Evolutionary conservation across 208 protist genomes (phyloP).

Genomic region (Leishmania aethiopica): DNA sequence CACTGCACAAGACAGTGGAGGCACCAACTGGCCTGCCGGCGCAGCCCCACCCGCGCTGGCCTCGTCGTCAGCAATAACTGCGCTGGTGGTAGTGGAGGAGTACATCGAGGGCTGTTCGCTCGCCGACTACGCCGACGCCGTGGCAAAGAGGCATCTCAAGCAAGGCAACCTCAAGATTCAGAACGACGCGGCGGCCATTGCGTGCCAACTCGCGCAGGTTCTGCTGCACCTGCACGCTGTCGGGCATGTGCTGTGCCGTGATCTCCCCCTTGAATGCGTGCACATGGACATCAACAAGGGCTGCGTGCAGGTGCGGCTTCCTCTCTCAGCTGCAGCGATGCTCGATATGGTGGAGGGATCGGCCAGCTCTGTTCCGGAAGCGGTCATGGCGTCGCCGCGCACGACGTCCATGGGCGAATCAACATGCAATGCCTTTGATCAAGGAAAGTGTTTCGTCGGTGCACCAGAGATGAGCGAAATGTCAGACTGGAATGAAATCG

Average conservation of each 20-base stretch:
- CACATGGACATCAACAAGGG: constrained; percentile 18
- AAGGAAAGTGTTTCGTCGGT: not conserved
- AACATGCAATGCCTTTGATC: no score
- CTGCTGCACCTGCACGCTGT: constrained; percentile 20
- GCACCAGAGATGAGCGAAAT: constrained; percentile 20
- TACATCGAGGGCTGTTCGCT: constrained; percentile 28
- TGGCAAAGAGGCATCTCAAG: not conserved
- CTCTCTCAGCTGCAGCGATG: constrained; percentile 8
- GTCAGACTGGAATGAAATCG: not conserved
- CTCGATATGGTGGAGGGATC: constrained; percentile 1
- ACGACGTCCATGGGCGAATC: not conserved
- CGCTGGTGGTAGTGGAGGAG: constrained; percentile 27
- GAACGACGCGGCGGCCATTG: constrained; percentile 17
- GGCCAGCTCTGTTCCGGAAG: no score
- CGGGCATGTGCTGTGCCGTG: constrained; percentile 11
- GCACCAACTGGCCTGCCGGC: no score
- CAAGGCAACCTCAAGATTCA: constrained; percentile 7
- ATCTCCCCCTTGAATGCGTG: constrained; percentile 13
- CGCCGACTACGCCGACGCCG: constrained; percentile 25
- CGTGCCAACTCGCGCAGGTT: constrained; percentile 19
- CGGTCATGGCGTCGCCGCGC: not conserved
- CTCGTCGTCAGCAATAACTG: not conserved
- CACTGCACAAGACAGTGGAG: not conserved
- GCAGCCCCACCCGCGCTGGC: not conserved
- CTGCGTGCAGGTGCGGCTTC: constrained; percentile 22